Conservation (phyloP, 345 rosid genomes). For the Melastoma malabathricum region DNA sequence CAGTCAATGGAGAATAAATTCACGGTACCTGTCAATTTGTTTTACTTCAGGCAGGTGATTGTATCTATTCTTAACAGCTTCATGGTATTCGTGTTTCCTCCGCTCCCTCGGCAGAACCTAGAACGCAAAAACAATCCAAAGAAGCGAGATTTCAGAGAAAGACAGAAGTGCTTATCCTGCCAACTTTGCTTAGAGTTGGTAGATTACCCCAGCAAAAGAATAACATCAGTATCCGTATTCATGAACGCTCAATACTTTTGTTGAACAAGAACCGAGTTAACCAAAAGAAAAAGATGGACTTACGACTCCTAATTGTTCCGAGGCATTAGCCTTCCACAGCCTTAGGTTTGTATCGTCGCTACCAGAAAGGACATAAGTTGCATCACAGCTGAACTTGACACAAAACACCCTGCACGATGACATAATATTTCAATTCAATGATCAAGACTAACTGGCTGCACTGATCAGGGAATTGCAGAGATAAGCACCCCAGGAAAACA, state of each 20-base stretch:
- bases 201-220: no score
- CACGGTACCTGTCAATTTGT: constrained; percentile 62
- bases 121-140: constrained; percentile 2
- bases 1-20: neutral
- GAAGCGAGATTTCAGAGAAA: neutral
- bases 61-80: constrained; percentile 77
- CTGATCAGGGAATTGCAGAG: neutral
- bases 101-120: constrained; percentile 88
- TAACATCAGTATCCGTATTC: neutral
- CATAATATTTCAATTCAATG: neutral
- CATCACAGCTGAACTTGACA: constrained; percentile 88
- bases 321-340: constrained; percentile 96
- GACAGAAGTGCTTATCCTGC: neutral
- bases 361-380: constrained; percentile 81
- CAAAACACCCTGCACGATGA: constrained; percentile 58
- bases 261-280: neutral
- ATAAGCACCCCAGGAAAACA: constrained; percentile 6
- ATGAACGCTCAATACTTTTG: neutral
- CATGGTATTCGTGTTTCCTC: constrained; percentile 67
- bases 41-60: constrained; percentile 83
- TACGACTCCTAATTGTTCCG: constrained; percentile 96
- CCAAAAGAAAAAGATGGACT: constrained; percentile 11
- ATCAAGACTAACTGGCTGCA: neutral
- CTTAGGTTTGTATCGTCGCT: constrained; percentile 94
- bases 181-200: neutral